Evolutionary conservation across 2,329 filamentous ascomycete species (phyloP).

Genomic region (Cladosporium sphaerospermum): DNA sequence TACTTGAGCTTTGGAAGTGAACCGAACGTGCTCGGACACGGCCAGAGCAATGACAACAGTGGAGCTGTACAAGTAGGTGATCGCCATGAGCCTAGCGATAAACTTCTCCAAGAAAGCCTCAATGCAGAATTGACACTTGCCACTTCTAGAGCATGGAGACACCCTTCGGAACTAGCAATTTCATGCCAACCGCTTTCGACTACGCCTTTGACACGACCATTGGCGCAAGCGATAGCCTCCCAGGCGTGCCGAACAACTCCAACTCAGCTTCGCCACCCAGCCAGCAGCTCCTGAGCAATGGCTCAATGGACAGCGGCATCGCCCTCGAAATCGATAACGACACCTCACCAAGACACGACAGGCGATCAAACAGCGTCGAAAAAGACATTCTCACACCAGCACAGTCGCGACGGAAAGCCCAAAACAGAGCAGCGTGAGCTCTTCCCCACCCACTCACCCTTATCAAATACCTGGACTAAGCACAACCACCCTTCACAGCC

Average conservation of each 20-base stretch:
- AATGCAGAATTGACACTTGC: no score
- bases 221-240: slow-evolving; percentile 14
- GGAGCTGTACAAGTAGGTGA: slow-evolving; percentile 26
- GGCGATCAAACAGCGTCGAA: slow-evolving; percentile 42
- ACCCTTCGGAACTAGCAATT: slow-evolving; percentile 18
- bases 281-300: slow-evolving; percentile 24
- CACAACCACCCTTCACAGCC: slow-evolving; percentile 47
- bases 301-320: slow-evolving; percentile 40
- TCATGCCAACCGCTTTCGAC: slow-evolving; percentile 17
- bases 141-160: slow-evolving; percentile 22
- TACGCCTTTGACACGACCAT: slow-evolving; percentile 18
- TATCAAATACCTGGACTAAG: background rate
- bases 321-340: slow-evolving; percentile 32
- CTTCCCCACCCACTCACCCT: background rate
- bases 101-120: background rate
- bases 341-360: slow-evolving; percentile 16
- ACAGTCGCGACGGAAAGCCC: slow-evolving; percentile 57
- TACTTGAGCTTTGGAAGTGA: slow-evolving; percentile 31
- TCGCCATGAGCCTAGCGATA: background rate
- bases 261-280: slow-evolving; percentile 23
- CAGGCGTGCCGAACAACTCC: slow-evolving; percentile 14
- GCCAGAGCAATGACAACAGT: slow-evolving; percentile 34
- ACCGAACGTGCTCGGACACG: slow-evolving; percentile 38
- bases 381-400: slow-evolving; percentile 42
- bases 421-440: slow-evolving; percentile 66